Evolutionary conservation across 805 yeast species (phyloP).

Genomic region (Ogataea chonburiensis): DNA sequence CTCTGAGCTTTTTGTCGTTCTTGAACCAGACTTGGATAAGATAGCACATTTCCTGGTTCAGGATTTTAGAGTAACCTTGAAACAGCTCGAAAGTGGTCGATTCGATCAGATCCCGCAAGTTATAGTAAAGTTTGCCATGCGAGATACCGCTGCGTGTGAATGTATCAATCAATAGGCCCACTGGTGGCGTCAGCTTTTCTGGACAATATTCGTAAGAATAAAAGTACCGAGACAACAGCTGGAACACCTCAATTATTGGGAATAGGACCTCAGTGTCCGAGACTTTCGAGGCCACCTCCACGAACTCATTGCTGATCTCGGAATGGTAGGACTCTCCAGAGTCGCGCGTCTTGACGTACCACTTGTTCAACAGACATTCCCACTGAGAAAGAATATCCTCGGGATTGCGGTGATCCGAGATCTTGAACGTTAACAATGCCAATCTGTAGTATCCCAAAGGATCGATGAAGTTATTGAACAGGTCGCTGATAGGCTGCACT

Average conservation of each 20-base stretch:
- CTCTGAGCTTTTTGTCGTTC: constrained; percentile 61
- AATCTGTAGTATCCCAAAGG: constrained; percentile 86
- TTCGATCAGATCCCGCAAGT: constrained; percentile 60
- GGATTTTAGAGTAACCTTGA: constrained; percentile 39
- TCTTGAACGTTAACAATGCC: constrained; percentile 72
- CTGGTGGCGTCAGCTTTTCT: constrained; percentile 17
- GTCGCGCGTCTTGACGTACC: constrained; percentile 34
- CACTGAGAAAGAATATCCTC: constrained; percentile 83
- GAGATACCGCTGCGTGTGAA: constrained; percentile 64
- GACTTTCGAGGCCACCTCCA: constrained; percentile 55
- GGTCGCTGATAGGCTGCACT: constrained; percentile 69
- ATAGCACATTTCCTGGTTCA: constrained; percentile 57
- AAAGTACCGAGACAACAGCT: constrained; percentile 59
- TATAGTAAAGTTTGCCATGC: constrained; percentile 63
- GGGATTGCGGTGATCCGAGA: constrained; percentile 79
- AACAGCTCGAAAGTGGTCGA: constrained; percentile 54
- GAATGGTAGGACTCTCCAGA: constrained; percentile 40
- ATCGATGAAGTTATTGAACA: constrained; percentile 83
- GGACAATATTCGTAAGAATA: constrained; percentile 26
- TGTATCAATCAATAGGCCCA: constrained; percentile 59
- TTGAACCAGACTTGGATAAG: constrained; percentile 67
- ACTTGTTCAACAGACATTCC: constrained; percentile 65
- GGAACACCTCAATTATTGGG: constrained; percentile 70
- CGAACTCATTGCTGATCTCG: constrained; percentile 39
- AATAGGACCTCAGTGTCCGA: constrained; percentile 73